Evolutionary conservation across 768 basidiomycete genomes (phyloP), one percentile per base, ranked within the genome.

Genomic region (Suillus sp.): DNA sequence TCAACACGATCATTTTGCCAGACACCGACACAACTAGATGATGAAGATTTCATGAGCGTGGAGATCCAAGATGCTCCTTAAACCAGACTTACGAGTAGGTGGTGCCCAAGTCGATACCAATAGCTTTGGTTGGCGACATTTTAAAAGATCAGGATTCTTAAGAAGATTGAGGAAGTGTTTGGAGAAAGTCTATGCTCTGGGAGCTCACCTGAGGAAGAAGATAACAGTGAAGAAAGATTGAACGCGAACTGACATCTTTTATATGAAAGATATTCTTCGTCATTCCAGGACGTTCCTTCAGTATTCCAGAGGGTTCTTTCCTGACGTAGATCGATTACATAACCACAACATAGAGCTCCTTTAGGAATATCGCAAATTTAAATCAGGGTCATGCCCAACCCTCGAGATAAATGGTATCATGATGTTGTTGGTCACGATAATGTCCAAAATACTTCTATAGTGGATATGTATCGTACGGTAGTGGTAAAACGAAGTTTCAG

Each of bases 1-100:
- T 97, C 96, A 68, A 97, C 96, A 76, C 96, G 93, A 83, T 99
- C 96, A 74, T 97, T 95, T 85, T 96, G 93, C 95, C 96, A 99
- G 66, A 99, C 96, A 85, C 93, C 96, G 72, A 98, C 96, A 79
- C 96, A 98, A n/a, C 93, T 95, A 76, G 34, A 64, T 60, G 73
- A 53, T 55, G 32, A 64, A 60, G 73, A 57, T 57, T 65, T 43
- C 25, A 65, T 62, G 40, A 42, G 68, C 34, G 62, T 54, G 14
- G 20, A 38, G 35, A 38, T 14, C 14, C 9, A 4, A 32, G 11
- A 45, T 53, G 59, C 1, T 25, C 27, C 14, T 14, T 30, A 30
- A 10, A 51, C 16, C 16, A 51, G 13, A 84, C 90, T 68, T 75
- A 93, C 91, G 92, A 93, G 84, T 93, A 93, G 59, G 95, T 97